Evolutionary conservation across 2,329 filamentous ascomycete genomes (phyloP).

Genomic region (Penicillium sp.): DNA sequence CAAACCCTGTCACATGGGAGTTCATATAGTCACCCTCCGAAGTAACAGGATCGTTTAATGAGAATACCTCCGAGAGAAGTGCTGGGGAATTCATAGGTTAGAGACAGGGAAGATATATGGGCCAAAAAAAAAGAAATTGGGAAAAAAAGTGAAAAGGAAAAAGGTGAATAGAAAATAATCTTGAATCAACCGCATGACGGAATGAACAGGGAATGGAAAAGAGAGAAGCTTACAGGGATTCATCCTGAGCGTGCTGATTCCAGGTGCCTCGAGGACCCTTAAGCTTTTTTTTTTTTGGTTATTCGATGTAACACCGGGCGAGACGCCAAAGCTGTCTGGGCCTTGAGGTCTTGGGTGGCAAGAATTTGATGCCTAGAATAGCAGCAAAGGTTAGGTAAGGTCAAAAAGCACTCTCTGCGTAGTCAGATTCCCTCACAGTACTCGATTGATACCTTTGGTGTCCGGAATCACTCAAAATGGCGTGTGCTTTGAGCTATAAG

Average conservation of each 20-base stretch:
- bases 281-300: constrained; percentile 13
- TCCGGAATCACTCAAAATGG: background rate
- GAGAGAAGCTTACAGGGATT: constrained; percentile 24
- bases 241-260: constrained; percentile 25
- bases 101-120: constrained; percentile 10
- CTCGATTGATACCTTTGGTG: constrained; percentile 5
- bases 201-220: constrained; percentile 4
- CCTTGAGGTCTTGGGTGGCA: constrained; percentile 21
- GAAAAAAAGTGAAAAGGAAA: constrained; percentile 11
- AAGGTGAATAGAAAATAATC: background rate
- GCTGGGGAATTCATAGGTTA: constrained; percentile 19
- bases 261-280: constrained; percentile 26
- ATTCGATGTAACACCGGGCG: constrained; percentile 25
- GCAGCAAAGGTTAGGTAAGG: constrained; percentile 16
- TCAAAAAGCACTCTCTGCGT: background rate
- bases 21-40: constrained; percentile 44
- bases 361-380: constrained; percentile 16
- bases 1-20: constrained; percentile 36
- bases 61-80: constrained; percentile 39
- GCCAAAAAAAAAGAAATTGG: constrained; percentile 14
- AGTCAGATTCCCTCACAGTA: constrained; percentile 12
- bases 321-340: constrained; percentile 21
- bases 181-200: constrained; percentile 9
- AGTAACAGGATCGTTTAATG: constrained; percentile 41
- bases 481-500: background rate